Conservation (phyloP, 2,329 filamentous ascomycete species). For the Penicillium sp. region DNA sequence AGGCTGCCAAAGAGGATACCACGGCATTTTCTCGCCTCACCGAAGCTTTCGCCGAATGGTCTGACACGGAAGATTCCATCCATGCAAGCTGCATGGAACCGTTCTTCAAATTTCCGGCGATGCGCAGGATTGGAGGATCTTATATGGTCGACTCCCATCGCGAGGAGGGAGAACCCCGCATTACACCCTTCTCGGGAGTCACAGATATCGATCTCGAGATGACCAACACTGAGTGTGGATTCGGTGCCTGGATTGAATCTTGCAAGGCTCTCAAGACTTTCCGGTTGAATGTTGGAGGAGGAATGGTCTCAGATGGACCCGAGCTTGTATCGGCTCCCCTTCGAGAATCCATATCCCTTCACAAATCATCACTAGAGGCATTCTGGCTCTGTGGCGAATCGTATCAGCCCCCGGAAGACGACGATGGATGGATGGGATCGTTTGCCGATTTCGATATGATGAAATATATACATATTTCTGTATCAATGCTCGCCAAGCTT, state of each 20-base stretch:
- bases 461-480: not conserved
- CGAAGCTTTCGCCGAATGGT: not conserved
- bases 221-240: not conserved
- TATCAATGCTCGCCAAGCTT: not conserved
- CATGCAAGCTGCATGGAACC: not conserved
- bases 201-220: not conserved
- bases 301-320: not conserved
- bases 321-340: not conserved
- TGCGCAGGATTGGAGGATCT: not conserved
- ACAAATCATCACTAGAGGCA: not conserved
- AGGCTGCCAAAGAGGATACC: not conserved
- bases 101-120: not conserved
- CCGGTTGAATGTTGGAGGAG: not conserved
- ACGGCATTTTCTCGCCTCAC: not conserved
- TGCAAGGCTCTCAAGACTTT: constrained; percentile 1
- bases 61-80: not conserved
- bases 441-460: not conserved
- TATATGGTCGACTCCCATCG: not conserved
- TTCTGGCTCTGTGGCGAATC: not conserved
- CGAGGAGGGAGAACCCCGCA: not conserved
- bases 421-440: not conserved
- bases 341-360: not conserved
- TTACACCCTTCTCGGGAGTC: not conserved
- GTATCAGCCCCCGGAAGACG: not conserved
- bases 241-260: not conserved